Evolutionary conservation across 768 basidiomycete genomes (phyloP).

Genomic region (Rhodotorula toruloides): DNA sequence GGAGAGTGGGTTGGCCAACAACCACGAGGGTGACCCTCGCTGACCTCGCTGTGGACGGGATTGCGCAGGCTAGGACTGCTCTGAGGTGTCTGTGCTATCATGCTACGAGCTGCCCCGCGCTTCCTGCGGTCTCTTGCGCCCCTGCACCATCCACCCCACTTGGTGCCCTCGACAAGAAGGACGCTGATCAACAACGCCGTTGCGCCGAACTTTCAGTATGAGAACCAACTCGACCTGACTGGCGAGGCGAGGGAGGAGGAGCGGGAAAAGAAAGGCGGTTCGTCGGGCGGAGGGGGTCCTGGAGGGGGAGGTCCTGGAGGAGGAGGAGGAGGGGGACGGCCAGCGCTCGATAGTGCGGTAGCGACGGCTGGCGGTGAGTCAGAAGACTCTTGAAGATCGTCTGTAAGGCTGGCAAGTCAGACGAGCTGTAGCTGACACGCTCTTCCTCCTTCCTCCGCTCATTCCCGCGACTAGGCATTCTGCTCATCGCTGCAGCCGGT

Average conservation of each 20-base stretch:
- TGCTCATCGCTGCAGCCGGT: slow-evolving; percentile 13
- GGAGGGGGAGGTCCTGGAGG: not conserved
- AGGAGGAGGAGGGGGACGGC: slow-evolving; percentile 6
- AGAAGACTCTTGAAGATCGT: fast-evolving
- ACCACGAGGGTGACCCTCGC: too few relatives aligned
- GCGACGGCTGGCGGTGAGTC: slow-evolving; percentile 17
- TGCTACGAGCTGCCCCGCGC: not conserved
- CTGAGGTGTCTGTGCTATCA: too few relatives aligned
- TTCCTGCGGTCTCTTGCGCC: not conserved
- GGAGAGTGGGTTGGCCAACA: too few relatives aligned
- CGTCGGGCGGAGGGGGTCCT: too few relatives aligned
- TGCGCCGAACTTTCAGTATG: slow-evolving; percentile 11
- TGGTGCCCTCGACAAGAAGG: not conserved
- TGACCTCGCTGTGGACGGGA: too few relatives aligned
- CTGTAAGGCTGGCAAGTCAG: not conserved
- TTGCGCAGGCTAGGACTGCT: too few relatives aligned
- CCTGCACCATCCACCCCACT: not conserved
- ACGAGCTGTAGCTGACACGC: not conserved
- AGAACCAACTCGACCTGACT: slow-evolving; percentile 11
- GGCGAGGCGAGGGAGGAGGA: not conserved
- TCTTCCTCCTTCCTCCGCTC: not conserved
- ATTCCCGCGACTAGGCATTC: slow-evolving; percentile 1
- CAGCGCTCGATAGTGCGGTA: slow-evolving; percentile 20
- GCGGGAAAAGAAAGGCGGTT: not conserved
- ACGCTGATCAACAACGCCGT: slow-evolving; percentile 26